Evolutionary conservation across 2,329 filamentous ascomycete genomes (phyloP).

Genomic region (Beauveria sp.): DNA sequence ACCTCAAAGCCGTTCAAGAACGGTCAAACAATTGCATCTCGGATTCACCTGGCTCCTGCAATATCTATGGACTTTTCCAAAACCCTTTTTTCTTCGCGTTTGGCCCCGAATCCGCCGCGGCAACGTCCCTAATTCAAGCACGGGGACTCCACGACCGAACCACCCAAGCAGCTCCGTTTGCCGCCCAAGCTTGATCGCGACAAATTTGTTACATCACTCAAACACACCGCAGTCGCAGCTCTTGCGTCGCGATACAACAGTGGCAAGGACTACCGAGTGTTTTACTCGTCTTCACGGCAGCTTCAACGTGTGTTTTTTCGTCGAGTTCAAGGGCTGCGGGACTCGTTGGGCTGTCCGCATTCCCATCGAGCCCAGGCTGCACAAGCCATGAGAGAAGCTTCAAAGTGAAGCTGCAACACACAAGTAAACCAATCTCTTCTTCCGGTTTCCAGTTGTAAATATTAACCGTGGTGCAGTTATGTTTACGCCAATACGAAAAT

Average conservation of each 20-base stretch:
- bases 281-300: neutral
- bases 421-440: neutral
- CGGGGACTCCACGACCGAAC: neutral
- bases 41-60: neutral
- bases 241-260: neutral
- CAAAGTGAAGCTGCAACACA: neutral
- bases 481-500: neutral
- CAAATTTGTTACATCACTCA: neutral
- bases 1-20: neutral
- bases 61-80: neutral
- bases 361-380: neutral
- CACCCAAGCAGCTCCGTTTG: neutral
- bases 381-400: neutral
- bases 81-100: neutral
- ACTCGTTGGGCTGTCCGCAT: neutral
- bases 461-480: neutral
- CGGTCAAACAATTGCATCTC: neutral
- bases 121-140: neutral
- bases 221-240: neutral
- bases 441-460: neutral
- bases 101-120: neutral
- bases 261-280: neutral
- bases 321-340: neutral
- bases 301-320: neutral
- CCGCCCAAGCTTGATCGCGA: neutral